Evolutionary conservation across 106 monocot genomes (phyloP).

Genomic region (Alisma plantagoaquatica): DNA sequence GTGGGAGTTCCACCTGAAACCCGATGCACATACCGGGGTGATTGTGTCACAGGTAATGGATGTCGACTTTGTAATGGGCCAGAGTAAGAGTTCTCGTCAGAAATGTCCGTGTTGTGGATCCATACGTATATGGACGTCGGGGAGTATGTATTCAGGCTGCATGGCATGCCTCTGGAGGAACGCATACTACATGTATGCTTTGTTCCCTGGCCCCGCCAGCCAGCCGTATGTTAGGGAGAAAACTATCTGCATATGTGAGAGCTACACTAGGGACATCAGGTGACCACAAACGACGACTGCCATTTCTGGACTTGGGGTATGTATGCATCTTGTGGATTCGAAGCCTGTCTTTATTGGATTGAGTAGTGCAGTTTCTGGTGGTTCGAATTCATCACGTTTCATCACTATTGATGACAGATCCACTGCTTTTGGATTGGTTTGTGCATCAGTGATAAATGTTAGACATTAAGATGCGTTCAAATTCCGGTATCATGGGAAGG

Average conservation of each 20-base stretch:
- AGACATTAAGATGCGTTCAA: no score
- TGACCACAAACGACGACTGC: constrained; percentile 86
- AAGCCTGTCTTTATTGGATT: no score
- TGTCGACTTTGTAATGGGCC: constrained; percentile 43
- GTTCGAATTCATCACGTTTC: no score
- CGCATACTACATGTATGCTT: constrained; percentile 68
- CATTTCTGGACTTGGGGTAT: constrained; percentile 68
- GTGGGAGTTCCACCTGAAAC: constrained; percentile 83
- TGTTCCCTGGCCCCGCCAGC: constrained; percentile 60
- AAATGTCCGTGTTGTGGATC: constrained; percentile 83
- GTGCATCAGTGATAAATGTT: no score
- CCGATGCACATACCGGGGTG: constrained; percentile 68
- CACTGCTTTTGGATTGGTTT: no score
- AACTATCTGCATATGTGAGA: constrained; percentile 80
- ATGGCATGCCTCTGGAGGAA: constrained; percentile 70
- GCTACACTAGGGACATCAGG: constrained; percentile 66
- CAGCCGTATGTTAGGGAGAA: constrained; percentile 54
- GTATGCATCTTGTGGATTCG: no score
- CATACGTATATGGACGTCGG: constrained; percentile 97
- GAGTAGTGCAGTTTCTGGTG: no score
- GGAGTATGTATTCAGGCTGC: constrained; percentile 88
- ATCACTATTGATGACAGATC: no score
- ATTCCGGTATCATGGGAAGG: no score
- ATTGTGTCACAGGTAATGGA: constrained; percentile 38
- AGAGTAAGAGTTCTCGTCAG: constrained; percentile 47